Base-by-base conservation (phyloP, 495 filamentous ascomycete species). In the Beverwykella pulmonaria region DNA sequence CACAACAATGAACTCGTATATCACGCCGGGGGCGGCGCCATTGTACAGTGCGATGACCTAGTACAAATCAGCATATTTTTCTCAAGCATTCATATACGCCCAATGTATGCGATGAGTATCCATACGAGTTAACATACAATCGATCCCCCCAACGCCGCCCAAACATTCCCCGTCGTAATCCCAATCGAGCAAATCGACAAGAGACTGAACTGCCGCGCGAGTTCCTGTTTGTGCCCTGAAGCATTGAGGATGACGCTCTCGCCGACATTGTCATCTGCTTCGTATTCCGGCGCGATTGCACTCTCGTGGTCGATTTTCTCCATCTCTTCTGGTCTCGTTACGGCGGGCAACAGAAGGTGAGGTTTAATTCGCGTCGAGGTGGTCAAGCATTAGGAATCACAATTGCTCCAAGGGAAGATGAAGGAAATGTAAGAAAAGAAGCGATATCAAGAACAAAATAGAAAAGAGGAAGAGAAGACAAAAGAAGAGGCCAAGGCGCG, bases 161-260 rank as follows among this genome's bases (percentile, higher is more conserved):
- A 88, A 22, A 82, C 80, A 74, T 86, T 87, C 61, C 82, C 84
- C 8, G 83, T 84, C 10, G 79, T 82, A 8, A 87, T 77, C 0
- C 81, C 84, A 20, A 86, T 73, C 3, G 80, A 79, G 70, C 81
- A 85, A 53, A 87, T 83, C 61, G 81, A 85, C 62, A 86, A 59
- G 2, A 87, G 75, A 48, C 82, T 81, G 73, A 86, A 87, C 48
- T 86, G 82, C 20, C 86, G 78, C 34, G 86, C 79, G n/a, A 88
- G 76, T 65, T 87, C 82, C 66, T 88, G 84, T 30, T 70, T 72
- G 73, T 88, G 84, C 25, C 86, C 84, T 1, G 82, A 82, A 0
- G 82, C 83, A 68, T 87, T 87, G 65, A 86, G 65, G 22, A 77
- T 54, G 56, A 68, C 71, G 20, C 61, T 61, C 0, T 63, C 44